Evolutionary conservation across 179 eudicot genomes (phyloP).

Genomic region (Camellia oleifera): DNA sequence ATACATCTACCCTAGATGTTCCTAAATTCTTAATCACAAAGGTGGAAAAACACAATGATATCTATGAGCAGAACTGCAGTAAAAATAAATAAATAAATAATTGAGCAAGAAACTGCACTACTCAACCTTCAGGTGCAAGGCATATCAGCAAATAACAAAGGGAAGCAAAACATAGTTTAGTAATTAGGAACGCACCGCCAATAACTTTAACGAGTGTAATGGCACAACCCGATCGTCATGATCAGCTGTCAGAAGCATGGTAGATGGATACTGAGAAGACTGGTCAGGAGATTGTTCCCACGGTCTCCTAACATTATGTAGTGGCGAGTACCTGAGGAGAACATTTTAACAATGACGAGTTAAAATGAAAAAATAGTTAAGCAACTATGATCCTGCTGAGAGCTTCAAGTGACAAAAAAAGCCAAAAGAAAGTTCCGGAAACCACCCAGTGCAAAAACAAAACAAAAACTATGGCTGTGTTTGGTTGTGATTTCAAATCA

Average conservation of each 20-base stretch:
- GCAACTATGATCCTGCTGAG: background rate
- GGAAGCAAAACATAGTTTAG: background rate
- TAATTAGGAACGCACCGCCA: conserved; percentile 60
- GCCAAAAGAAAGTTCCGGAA: background rate
- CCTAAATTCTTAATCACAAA: too few relatives aligned
- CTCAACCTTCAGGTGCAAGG: too few relatives aligned
- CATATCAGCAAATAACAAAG: too few relatives aligned
- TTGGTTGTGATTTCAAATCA: too few relatives aligned
- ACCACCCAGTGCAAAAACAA: background rate
- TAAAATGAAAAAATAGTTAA: background rate
- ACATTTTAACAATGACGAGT: background rate
- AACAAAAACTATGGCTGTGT: background rate
- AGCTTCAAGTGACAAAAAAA: background rate
- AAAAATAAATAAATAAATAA: too few relatives aligned
- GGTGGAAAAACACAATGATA: too few relatives aligned
- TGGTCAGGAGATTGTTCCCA: conserved; percentile 67
- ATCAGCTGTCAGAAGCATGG: conserved; percentile 95
- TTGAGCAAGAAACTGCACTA: too few relatives aligned
- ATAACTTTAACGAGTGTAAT: conserved; percentile 76
- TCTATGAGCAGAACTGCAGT: too few relatives aligned
- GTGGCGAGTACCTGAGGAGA: conserved; percentile 73
- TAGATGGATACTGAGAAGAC: conserved; percentile 73
- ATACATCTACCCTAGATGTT: too few relatives aligned
- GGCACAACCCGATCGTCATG: conserved; percentile 99
- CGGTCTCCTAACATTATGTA: conserved; percentile 89